phyloP scores from a whole-genome alignment of 352 stramenopile species.

The Peronosclerospora sorghi region DNA sequence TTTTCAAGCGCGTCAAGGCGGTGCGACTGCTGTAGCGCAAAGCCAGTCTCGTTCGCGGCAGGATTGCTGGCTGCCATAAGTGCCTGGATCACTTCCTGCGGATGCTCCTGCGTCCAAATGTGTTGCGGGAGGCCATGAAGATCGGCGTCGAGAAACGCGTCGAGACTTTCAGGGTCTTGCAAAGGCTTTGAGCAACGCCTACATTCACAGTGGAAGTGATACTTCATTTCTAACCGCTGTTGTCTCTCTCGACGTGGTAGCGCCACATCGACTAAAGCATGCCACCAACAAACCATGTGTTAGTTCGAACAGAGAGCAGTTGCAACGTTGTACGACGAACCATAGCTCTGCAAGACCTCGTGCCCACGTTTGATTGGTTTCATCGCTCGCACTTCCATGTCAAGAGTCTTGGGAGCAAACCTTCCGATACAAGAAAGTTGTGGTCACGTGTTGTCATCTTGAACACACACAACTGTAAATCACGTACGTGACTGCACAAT shows the following conservation, averaged over 20 bases:
- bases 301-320: background rate
- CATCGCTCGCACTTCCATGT: slow-evolving; percentile 47
- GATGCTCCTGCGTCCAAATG: slow-evolving; percentile 23
- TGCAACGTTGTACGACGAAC: slow-evolving; percentile 20
- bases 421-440: too few species aligned
- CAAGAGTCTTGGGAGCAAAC: slow-evolving; percentile 33
- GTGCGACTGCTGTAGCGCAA: slow-evolving; percentile 13
- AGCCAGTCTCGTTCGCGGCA: slow-evolving; percentile 1
- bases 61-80: slow-evolving; percentile 13
- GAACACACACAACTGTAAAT: too few species aligned
- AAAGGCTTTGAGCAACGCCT: slow-evolving; percentile 27
- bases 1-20: slow-evolving; percentile 16
- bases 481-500: slow-evolving; percentile 54
- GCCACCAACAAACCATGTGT: background rate
- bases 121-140: slow-evolving; percentile 26
- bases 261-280: slow-evolving; percentile 41
- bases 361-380: slow-evolving; percentile 29
- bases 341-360: slow-evolving; percentile 59
- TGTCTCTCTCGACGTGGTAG: slow-evolving; percentile 37
- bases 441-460: too few species aligned
- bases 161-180: slow-evolving; percentile 17
- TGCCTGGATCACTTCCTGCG: slow-evolving; percentile 16
- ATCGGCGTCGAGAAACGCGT: slow-evolving; percentile 41
- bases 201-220: slow-evolving; percentile 57
- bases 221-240: slow-evolving; percentile 32